Evolutionary conservation across 495 filamentous ascomycete species (phyloP).

Genomic region (Xylaria grammica): DNA sequence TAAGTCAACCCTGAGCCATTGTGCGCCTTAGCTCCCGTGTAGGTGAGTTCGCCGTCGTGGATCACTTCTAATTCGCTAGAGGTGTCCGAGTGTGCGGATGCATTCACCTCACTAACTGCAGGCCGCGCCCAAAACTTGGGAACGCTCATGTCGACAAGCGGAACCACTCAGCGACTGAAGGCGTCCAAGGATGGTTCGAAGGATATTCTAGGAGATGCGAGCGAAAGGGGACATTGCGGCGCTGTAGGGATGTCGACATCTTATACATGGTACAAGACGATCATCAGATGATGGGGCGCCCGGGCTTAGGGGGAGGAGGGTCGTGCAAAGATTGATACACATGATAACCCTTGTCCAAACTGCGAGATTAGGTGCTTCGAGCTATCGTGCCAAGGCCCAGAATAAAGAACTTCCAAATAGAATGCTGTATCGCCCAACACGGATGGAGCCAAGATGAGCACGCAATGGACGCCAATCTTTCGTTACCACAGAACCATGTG

Average conservation of each 20-base stretch:
- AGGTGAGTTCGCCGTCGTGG: slow-evolving; percentile 53
- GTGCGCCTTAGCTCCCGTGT: slow-evolving; percentile 56
- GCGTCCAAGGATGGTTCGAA: background rate
- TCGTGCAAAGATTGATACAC: background rate
- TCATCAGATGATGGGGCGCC: background rate
- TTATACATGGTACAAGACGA: background rate
- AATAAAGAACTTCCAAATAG: slow-evolving; percentile 8
- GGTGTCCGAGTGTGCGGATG: background rate
- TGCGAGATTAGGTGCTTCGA: slow-evolving; percentile 7
- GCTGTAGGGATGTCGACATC: background rate
- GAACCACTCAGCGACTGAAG: background rate
- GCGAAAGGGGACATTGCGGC: background rate
- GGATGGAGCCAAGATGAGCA: slow-evolving; percentile 14
- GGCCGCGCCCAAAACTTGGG: slow-evolving; percentile 12
- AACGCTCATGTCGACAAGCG: background rate
- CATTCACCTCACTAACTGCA: background rate
- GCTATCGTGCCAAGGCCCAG: background rate
- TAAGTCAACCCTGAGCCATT: slow-evolving; percentile 63
- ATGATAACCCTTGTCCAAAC: background rate
- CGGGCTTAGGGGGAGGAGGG: background rate
- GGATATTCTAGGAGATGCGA: background rate
- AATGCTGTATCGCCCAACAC: background rate
- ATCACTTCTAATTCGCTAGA: slow-evolving; percentile 26
- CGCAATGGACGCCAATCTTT: slow-evolving; percentile 19
- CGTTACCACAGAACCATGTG: slow-evolving; percentile 2